phyloP scores from a whole-genome alignment of 352 stramenopile genomes.

The Globisporangium yorkense region DNA sequence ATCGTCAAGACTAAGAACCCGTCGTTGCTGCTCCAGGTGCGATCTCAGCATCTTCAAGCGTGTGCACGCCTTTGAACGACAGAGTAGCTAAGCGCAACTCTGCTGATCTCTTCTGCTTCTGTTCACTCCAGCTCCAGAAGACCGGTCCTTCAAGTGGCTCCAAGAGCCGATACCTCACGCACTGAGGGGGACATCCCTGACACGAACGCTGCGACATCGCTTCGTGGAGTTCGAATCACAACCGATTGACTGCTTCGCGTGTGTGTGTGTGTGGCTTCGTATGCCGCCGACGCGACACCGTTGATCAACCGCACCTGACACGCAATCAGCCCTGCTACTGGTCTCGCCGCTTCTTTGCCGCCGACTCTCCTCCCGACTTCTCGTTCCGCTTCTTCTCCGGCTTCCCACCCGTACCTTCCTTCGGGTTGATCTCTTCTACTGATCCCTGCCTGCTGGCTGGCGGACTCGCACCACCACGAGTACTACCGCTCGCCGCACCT shows the following conservation, averaged over 20 bases:
- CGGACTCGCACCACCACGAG: background rate
- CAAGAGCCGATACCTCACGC: conserved; percentile 57
- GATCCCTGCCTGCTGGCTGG: conserved; percentile 3
- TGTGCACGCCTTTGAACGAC: background rate
- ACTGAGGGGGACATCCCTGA: conserved; percentile 24
- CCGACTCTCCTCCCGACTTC: conserved; percentile 16
- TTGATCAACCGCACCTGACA: background rate
- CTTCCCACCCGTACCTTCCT: conserved; percentile 22
- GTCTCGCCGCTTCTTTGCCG: conserved; percentile 57
- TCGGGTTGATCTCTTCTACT: conserved; percentile 7
- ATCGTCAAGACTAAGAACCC: conserved; percentile 95
- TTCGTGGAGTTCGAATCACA: background rate
- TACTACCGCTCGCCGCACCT: conserved; percentile 1
- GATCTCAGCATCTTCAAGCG: background rate
- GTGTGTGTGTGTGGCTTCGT: background rate
- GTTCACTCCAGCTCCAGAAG: conserved; percentile 48
- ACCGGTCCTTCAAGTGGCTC: conserved; percentile 30
- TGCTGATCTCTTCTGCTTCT: background rate
- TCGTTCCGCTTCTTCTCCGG: conserved; percentile 28
- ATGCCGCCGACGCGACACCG: too few species aligned
- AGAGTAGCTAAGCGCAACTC: background rate
- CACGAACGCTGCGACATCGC: background rate
- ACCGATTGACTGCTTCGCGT: background rate
- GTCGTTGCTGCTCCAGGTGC: conserved; percentile 88
- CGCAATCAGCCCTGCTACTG: conserved; percentile 16